Base-by-base conservation (phyloP, 2,329 filamentous ascomycete genomes). In the Blastomyces parvus region DNA sequence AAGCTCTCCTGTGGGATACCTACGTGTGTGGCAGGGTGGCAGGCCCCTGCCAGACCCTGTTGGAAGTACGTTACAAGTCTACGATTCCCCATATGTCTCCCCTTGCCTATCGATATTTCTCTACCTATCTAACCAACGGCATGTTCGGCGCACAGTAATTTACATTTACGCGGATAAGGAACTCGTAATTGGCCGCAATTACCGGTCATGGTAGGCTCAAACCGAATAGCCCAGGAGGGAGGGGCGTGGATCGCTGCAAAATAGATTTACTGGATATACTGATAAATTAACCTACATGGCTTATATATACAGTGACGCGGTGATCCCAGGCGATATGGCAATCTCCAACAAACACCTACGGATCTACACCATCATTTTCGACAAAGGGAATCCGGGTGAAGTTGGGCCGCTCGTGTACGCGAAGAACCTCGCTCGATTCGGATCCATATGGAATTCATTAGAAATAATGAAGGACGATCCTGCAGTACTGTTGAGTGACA, bases 321-420 rank as follows among this genome's bases (percentile, higher is more conserved):
- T 73, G 71, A 61, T 79, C 38, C 1, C 13, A 25, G 62, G 72
- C 2, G 72, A 78, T 59, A 70, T 67, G 7, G 64, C 68, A 38
- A 66, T 79, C 17, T 81, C 79, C 3, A 75, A 75, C 52, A 71
- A 67, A 40, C 79, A 81, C 64, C 53, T 80, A 14, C 72, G 73
- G 22, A 74, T 81, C 57, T 79, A 80, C 65, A 74, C 74, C 11
- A 71, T 80, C 17, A 67, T 77, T 2, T 78, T 76, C 63, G 76
- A 79, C 63, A 68, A 74, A 42, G 74, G 76, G 2, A 72, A 76
- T 22, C 70, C 70, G 0, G 63, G 68, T 17, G 69, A 74, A 27
- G 66, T 79, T n/a, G 70, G 73, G 1, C 74, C 76, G 0, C 69
- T 80, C 27, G 74, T 80, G 6, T 80, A 79, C 62, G 77, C 74